phyloP scores from a whole-genome alignment of 139 green algal species.

The Pleodorina starrii region DNA sequence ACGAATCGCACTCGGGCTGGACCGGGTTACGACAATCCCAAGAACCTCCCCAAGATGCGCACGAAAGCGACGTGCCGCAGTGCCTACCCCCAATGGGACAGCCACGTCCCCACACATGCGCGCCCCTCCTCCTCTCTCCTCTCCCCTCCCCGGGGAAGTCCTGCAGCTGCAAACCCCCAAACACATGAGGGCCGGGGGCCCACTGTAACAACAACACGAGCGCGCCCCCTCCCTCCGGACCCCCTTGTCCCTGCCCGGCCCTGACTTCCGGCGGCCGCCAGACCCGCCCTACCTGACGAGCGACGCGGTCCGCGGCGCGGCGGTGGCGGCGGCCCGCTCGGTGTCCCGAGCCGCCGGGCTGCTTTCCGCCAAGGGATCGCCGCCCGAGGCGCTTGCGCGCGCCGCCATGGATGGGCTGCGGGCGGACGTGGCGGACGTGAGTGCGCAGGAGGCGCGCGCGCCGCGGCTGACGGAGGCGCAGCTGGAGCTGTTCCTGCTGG shows the following conservation, averaged over 20 bases:
- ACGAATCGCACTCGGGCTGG: too few relatives aligned
- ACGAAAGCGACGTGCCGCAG: too few relatives aligned
- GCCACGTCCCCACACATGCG: too few relatives aligned
- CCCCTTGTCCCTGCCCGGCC: not conserved
- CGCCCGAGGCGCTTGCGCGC: not conserved
- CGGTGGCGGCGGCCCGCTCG: not conserved
- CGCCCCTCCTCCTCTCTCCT: too few relatives aligned
- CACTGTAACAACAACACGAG: too few relatives aligned
- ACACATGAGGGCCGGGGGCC: too few relatives aligned
- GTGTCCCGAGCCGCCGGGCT: not conserved
- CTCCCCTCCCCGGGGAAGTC: too few relatives aligned
- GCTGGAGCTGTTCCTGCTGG: constrained; percentile 31
- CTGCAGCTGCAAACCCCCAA: too few relatives aligned
- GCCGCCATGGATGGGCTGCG: not conserved
- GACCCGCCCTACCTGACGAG: not conserved
- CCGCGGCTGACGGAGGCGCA: constrained; percentile 1
- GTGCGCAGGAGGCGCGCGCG: not conserved
- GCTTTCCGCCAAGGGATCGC: constrained; percentile 1
- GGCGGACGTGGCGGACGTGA: not conserved
- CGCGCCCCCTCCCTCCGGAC: not conserved
- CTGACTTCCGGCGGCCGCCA: not conserved
- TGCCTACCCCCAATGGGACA: too few relatives aligned
- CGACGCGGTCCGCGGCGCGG: constrained; percentile 2
- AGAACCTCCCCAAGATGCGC: too few relatives aligned
- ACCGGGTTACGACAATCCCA: too few relatives aligned